A percentile compares a stretch with the other conserved stretches of the same genome.
Evolutionary conservation across 176 grass and related monocot genomes (phyloP).

Genomic region (Raddia guianensis): DNA sequence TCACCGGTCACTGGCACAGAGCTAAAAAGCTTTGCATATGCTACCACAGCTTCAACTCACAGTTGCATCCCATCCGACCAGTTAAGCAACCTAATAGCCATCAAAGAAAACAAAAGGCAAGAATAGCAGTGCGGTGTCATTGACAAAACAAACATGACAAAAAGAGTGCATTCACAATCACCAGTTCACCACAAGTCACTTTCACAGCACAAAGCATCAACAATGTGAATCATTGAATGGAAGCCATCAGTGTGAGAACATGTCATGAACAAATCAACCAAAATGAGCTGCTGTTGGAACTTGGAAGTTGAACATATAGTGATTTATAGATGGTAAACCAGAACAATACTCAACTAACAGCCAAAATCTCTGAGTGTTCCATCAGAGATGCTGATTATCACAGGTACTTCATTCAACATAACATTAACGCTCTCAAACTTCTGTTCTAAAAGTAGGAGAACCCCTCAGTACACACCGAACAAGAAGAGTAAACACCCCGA

Average conservation of each 20-base stretch:
- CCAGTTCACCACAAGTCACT: too few relatives aligned
- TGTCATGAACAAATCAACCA: neutral
- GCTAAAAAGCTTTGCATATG: too few relatives aligned
- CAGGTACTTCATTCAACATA: slow-evolving; percentile 23
- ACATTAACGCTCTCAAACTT: slow-evolving; percentile 16
- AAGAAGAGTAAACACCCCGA: neutral
- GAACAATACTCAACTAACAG: slow-evolving; percentile 5
- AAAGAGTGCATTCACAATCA: neutral
- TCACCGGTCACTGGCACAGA: too few relatives aligned
- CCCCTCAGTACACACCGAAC: neutral
- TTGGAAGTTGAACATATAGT: neutral
- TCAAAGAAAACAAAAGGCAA: too few relatives aligned
- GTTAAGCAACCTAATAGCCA: too few relatives aligned
- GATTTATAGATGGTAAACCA: neutral
- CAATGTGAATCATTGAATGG: neutral
- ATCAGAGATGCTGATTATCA: slow-evolving; percentile 22
- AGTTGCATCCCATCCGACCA: too few relatives aligned
- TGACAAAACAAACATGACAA: neutral
- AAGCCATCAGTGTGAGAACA: neutral
- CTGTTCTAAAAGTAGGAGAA: slow-evolving; percentile 27
- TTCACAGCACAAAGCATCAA: neutral
- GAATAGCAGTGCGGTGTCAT: too few relatives aligned
- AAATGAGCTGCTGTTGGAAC: neutral
- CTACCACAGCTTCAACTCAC: too few relatives aligned
- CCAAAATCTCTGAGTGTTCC: slow-evolving; percentile 40